These are phyloP conservation scores for Aquilaria malaccensis DNA, from an alignment of 345 rosid genomes.

Conservation along the genomic window DNA sequence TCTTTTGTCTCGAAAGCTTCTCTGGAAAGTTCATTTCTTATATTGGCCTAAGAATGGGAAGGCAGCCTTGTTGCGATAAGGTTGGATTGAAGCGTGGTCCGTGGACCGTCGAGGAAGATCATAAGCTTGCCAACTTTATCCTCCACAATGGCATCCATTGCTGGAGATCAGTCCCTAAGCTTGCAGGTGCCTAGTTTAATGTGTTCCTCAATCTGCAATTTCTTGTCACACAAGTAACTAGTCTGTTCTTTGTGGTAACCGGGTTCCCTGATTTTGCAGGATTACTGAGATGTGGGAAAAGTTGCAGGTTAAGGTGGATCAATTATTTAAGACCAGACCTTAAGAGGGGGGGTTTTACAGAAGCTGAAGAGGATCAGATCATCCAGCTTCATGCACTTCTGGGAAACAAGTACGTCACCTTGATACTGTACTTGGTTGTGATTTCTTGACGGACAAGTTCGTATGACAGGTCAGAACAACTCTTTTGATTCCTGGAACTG, in stretches of 20 bases:
- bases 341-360: slow-evolving; percentile 67
- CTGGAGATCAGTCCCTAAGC: slow-evolving; percentile 83
- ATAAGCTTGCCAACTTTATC: slow-evolving; percentile 68
- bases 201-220: no score
- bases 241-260: no score
- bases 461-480: no score
- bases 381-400: slow-evolving; percentile 69
- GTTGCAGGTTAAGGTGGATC: slow-evolving; percentile 83
- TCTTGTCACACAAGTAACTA: no score
- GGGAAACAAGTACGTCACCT: slow-evolving; percentile 49
- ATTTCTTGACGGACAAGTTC: no score
- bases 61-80: slow-evolving; percentile 85
- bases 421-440: no score
- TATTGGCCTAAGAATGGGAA: slow-evolving; percentile 37
- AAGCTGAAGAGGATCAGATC: slow-evolving; percentile 58
- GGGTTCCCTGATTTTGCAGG: slow-evolving; percentile 27
- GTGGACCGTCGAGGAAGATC: slow-evolving; percentile 92
- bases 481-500: no score
- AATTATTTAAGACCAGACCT: slow-evolving; percentile 82
- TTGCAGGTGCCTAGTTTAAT: slow-evolving; percentile 45
- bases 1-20: not conserved
- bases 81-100: slow-evolving; percentile 85
- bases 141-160: slow-evolving; percentile 80
- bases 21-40: no score
- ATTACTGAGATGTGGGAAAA: slow-evolving; percentile 72